Evolutionary conservation across 1,284 basidiomycete genomes (phyloP).

Genomic region (Sporisorium scitamineum): DNA sequence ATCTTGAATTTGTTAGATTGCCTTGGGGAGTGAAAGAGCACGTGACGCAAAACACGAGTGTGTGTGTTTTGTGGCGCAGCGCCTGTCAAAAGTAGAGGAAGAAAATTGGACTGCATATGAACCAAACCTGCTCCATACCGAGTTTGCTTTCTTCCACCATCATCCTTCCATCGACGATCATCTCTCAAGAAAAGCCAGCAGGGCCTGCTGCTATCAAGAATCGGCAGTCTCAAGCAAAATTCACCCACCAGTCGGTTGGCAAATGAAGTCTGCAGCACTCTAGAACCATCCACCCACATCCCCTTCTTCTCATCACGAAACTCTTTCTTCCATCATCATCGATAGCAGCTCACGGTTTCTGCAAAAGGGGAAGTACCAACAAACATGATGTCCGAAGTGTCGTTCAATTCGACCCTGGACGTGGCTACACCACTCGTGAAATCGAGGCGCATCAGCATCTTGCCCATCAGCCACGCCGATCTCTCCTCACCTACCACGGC

Average conservation of each 20-base stretch:
- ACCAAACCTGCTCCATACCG: too few species aligned
- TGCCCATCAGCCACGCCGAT: conserved; percentile 15
- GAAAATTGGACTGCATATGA: too few species aligned
- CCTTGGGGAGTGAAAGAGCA: not conserved
- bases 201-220: too few species aligned
- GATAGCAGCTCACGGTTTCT: too few species aligned
- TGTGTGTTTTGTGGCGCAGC: conserved; percentile 8
- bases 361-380: not conserved
- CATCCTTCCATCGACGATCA: not conserved
- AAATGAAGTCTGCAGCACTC: conserved; percentile 2
- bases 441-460: conserved; percentile 20
- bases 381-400: conserved; percentile 27
- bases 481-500: conserved; percentile 14
- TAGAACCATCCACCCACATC: not conserved
- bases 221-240: too few species aligned
- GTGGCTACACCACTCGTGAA: conserved; percentile 10
- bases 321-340: not conserved
- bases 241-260: too few species aligned
- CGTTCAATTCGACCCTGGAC: not conserved
- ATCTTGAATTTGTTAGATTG: conserved; percentile 1
- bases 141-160: not conserved
- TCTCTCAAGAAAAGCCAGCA: too few species aligned
- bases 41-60: conserved; percentile 22
- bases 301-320: too few species aligned
- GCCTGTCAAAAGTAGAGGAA: conserved; percentile 1